Percentiles rank a stretch among this genome's conserved stretches.
These are phyloP conservation scores for Mikania micrantha DNA, from an alignment of 129 eudicot species.

Conservation along the genomic window DNA sequence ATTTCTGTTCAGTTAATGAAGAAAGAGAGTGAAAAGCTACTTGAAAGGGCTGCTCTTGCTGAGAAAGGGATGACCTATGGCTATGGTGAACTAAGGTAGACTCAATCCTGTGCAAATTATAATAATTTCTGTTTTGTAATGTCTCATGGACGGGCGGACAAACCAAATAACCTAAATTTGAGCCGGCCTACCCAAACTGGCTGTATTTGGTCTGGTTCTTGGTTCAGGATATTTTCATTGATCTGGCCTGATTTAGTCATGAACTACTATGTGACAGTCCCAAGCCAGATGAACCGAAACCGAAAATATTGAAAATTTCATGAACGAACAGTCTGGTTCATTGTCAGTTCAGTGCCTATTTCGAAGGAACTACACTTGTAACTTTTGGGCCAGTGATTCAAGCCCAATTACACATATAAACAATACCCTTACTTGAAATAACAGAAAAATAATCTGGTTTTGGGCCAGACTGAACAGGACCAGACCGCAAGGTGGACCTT, in stretches of 20 bases:
- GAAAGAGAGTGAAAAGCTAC: constrained; percentile 77
- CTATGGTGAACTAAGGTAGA: constrained; percentile 59
- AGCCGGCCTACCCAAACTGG: background rate
- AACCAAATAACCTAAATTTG: background rate
- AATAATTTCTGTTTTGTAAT: background rate
- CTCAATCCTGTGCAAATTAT: constrained; percentile 1
- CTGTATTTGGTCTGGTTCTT: background rate
- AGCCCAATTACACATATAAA: background rate
- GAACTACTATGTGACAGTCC: background rate
- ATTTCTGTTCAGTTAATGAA: constrained; percentile 78
- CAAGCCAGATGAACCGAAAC: background rate
- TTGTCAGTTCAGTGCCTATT: background rate
- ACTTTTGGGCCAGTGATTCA: background rate
- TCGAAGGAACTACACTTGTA: background rate
- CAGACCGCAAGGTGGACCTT: background rate
- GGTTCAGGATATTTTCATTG: background rate
- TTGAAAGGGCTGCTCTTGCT: constrained; percentile 83
- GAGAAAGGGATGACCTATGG: constrained; percentile 77
- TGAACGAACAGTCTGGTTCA: background rate
- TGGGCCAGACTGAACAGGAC: background rate
- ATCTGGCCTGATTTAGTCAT: background rate
- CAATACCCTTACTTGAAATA: background rate
- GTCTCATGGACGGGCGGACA: background rate
- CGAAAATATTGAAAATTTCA: background rate
- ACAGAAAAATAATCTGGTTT: background rate